Evolutionary conservation across 768 basidiomycete species (phyloP).

Genomic region (Leccinum pellstonianum): DNA sequence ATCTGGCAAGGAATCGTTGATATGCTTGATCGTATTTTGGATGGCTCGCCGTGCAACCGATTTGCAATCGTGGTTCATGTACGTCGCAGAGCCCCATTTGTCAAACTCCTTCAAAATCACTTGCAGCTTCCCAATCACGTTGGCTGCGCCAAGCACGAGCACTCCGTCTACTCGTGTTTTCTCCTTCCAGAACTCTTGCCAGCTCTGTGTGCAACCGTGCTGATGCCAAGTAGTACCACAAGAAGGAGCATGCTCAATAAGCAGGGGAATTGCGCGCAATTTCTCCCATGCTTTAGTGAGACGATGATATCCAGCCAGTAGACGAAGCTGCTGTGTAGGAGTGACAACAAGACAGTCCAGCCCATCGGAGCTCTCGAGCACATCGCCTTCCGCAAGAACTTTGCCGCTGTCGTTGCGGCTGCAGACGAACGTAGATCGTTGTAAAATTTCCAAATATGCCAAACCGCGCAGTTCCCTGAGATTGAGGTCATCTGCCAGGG

Average conservation of each 20-base stretch:
- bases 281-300: slow-evolving; percentile 67
- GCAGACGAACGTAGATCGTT: slow-evolving; percentile 44
- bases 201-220: slow-evolving; percentile 67
- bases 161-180: slow-evolving; percentile 63
- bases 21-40: slow-evolving; percentile 49
- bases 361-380: slow-evolving; percentile 35
- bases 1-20: slow-evolving; percentile 61
- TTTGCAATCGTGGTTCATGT: slow-evolving; percentile 78
- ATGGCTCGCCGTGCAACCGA: slow-evolving; percentile 56
- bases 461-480: slow-evolving; percentile 57
- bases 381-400: slow-evolving; percentile 31
- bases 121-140: slow-evolving; percentile 64
- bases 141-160: slow-evolving; percentile 56
- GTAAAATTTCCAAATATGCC: slow-evolving; percentile 75
- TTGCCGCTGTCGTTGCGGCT: slow-evolving; percentile 12
- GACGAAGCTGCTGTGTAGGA: slow-evolving; percentile 57
- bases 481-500: slow-evolving; percentile 67
- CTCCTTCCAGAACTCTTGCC: slow-evolving; percentile 81
- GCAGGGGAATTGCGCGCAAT: slow-evolving; percentile 52
- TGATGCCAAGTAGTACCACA: slow-evolving; percentile 74
- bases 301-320: slow-evolving; percentile 69
- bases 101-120: slow-evolving; percentile 68
- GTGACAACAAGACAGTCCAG: slow-evolving; percentile 53
- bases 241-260: slow-evolving; percentile 62
- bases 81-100: slow-evolving; percentile 67